phyloP scores from a whole-genome alignment of 2,329 filamentous ascomycete genomes.

The Didymella keratinophila region DNA sequence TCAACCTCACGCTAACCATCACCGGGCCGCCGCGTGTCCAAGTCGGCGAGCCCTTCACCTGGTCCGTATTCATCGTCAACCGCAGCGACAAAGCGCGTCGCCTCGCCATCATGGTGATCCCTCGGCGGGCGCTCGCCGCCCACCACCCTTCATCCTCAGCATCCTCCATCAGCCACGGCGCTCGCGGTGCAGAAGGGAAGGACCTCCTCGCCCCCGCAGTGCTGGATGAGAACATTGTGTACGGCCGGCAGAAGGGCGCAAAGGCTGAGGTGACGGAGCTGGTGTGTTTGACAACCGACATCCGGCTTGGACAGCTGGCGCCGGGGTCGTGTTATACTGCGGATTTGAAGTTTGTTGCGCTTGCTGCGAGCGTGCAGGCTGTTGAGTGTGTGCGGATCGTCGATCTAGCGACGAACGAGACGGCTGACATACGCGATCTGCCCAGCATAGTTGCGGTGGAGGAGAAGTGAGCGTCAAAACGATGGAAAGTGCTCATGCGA shows the following conservation, averaged over 20 bases:
- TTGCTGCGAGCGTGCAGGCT: slow-evolving; percentile 70
- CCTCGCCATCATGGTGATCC: slow-evolving; percentile 73
- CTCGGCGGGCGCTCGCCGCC: slow-evolving; percentile 65
- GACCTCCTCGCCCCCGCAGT: slow-evolving; percentile 67
- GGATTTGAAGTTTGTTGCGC: slow-evolving; percentile 74
- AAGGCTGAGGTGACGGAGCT: slow-evolving; percentile 71
- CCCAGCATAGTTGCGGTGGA: slow-evolving; percentile 67
- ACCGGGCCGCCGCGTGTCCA: slow-evolving; percentile 67
- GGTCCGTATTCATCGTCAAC: slow-evolving; percentile 80
- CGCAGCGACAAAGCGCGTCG: slow-evolving; percentile 69
- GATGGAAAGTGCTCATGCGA: too few species aligned
- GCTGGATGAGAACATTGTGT: slow-evolving; percentile 74
- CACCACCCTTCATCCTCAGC: slow-evolving; percentile 55
- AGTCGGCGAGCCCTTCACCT: slow-evolving; percentile 72
- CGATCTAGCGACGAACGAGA: slow-evolving; percentile 76
- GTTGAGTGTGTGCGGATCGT: slow-evolving; percentile 77
- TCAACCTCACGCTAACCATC: slow-evolving; percentile 80
- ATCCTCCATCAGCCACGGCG: slow-evolving; percentile 49
- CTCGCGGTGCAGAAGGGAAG: slow-evolving; percentile 45
- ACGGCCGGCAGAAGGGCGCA: slow-evolving; percentile 73
- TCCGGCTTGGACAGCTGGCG: slow-evolving; percentile 73
- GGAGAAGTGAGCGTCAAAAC: too few species aligned
- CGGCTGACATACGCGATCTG: slow-evolving; percentile 77
- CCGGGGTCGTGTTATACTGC: slow-evolving; percentile 77
- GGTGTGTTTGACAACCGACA: slow-evolving; percentile 78